A percentile compares a stretch with the other conserved stretches of the same genome.
Evolutionary conservation across 805 yeast genomes (phyloP).

Genomic region (Spathaspora boniae): DNA sequence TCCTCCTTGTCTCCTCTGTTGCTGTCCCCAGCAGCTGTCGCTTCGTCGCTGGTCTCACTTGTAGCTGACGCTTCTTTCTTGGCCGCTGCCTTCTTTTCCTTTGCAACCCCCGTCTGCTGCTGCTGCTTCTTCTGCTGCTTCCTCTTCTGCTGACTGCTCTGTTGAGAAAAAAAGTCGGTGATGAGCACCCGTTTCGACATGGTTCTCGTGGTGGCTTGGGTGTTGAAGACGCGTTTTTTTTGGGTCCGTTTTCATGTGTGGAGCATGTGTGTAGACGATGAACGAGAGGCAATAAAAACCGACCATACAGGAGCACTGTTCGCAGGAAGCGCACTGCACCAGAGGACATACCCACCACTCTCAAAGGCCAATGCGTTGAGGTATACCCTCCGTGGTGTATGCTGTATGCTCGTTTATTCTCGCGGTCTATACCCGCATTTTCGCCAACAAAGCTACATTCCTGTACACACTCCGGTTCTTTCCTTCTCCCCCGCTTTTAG

Average conservation of each 20-base stretch:
- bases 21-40: too few species aligned
- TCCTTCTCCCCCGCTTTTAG: slow-evolving; percentile 12
- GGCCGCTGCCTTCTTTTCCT: neutral
- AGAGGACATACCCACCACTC: too few species aligned
- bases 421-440: neutral
- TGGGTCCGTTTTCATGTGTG: too few species aligned
- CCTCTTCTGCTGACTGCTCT: neutral
- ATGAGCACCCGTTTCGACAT: slow-evolving; percentile 10
- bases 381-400: too few species aligned
- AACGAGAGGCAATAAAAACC: too few species aligned
- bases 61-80: neutral
- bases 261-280: too few species aligned
- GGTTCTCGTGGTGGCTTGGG: neutral
- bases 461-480: neutral
- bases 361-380: too few species aligned
- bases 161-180: slow-evolving; percentile 9
- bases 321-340: too few species aligned
- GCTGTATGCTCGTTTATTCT: neutral
- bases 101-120: neutral
- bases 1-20: neutral
- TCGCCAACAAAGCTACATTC: neutral
- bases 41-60: neutral
- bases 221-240: neutral
- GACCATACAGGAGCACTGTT: too few species aligned
- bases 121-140: slow-evolving; percentile 2